Percentiles rank a stretch among this genome's conserved stretches.
phyloP scores from a whole-genome alignment of 768 basidiomycete genomes.

The Podaxis rugospora region DNA sequence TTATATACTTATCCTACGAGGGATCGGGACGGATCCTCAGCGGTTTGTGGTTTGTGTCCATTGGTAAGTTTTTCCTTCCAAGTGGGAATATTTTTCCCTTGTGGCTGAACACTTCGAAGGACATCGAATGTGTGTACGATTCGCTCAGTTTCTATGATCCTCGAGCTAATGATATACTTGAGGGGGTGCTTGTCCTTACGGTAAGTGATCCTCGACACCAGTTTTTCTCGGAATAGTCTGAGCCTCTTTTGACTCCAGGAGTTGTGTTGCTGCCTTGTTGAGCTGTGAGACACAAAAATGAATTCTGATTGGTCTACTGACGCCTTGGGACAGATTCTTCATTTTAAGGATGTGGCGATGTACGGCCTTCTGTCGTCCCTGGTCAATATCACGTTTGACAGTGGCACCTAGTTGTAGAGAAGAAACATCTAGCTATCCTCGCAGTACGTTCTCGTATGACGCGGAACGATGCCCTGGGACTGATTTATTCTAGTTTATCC shows the following conservation, averaged over 20 bases:
- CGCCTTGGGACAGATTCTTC: not conserved
- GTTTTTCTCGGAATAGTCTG: not conserved
- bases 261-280: not conserved
- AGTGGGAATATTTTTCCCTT: not conserved
- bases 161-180: not conserved
- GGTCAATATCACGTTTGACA: not conserved
- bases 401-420: not conserved
- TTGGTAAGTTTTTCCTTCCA: too few relatives aligned
- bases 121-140: not conserved
- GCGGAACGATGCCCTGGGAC: not conserved
- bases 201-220: not conserved
- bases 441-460: not conserved
- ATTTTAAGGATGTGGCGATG: conserved; percentile 6
- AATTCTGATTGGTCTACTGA: not conserved
- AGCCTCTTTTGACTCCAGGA: not conserved
- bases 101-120: not conserved
- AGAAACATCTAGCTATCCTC: not conserved
- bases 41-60: too few relatives aligned
- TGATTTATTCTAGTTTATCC: not conserved
- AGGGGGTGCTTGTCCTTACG: conserved; percentile 1
- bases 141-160: not conserved
- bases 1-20: too few relatives aligned
- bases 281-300: not conserved
- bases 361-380: not conserved
- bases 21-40: too few relatives aligned